These are phyloP conservation scores for Prunus mume DNA, from an alignment of 306 rosid species.

Conservation along the genomic window DNA sequence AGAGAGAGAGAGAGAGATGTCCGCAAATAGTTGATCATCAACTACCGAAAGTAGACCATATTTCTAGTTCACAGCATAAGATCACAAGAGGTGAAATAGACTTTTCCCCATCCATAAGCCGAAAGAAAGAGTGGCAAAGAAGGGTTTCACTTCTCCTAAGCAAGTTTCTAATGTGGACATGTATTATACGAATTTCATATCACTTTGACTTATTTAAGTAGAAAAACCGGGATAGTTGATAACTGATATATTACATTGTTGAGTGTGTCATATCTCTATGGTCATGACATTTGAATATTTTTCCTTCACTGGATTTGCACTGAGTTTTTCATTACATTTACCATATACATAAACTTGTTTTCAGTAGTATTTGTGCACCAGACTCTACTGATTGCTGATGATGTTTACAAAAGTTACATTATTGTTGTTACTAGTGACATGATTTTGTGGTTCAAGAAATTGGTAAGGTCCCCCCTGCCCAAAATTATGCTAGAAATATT, in stretches of 20 bases:
- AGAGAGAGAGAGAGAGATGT: background rate
- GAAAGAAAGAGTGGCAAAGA: background rate
- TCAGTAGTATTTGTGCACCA: background rate
- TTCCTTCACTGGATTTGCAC: background rate
- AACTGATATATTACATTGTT: background rate
- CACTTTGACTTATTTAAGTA: background rate
- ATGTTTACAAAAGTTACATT: background rate
- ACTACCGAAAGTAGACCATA: constrained; percentile 1
- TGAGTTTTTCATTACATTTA: background rate
- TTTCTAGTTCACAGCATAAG: background rate
- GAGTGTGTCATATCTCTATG: background rate
- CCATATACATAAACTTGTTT: background rate
- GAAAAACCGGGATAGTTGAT: background rate
- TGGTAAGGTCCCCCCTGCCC: background rate
- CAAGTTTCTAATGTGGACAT: background rate
- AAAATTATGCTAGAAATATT: background rate
- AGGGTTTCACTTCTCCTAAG: background rate
- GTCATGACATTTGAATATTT: background rate
- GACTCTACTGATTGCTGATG: background rate
- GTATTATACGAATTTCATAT: background rate
- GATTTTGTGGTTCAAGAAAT: background rate
- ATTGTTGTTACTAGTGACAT: background rate
- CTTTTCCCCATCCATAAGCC: background rate
- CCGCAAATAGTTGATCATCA: background rate
- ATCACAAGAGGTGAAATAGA: background rate